Conservation (phyloP, 495 filamentous ascomycete species). For the Talaromyces adpressus region DNA sequence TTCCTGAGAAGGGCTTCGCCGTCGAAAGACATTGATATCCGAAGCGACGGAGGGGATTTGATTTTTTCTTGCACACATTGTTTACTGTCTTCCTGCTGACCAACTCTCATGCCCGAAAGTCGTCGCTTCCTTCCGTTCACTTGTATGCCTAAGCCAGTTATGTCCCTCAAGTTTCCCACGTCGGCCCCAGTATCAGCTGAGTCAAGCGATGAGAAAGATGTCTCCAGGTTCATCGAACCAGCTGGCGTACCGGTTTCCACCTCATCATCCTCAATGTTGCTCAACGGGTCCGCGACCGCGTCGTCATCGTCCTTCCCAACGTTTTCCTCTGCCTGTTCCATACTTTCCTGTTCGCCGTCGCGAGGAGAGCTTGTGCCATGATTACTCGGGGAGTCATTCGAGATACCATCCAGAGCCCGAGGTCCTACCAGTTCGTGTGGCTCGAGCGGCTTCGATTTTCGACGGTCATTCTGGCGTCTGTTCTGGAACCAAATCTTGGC, state of each 20-base stretch:
- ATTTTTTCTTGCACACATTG: conserved; percentile 7
- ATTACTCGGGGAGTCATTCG: conserved; percentile 43
- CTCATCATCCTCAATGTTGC: neutral
- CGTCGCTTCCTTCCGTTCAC: conserved; percentile 27
- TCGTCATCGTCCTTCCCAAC: neutral
- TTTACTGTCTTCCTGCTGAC: neutral
- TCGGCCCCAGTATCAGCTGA: neutral
- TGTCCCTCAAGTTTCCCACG: neutral
- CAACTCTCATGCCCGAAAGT: conserved; percentile 21
- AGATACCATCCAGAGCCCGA: conserved; percentile 10
- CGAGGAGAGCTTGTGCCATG: conserved; percentile 29
- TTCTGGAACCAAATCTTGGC: conserved; percentile 98
- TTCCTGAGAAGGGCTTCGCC: conserved; percentile 76
- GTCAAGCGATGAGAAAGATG: neutral
- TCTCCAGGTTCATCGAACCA: neutral
- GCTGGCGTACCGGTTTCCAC: neutral
- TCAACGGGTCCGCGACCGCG: neutral
- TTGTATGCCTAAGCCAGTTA: conserved; percentile 2
- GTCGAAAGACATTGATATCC: conserved; percentile 68
- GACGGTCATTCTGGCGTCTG: conserved; percentile 83
- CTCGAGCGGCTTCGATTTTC: conserved; percentile 81
- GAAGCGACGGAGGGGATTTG: conserved; percentile 39
- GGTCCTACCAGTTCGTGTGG: conserved; percentile 70
- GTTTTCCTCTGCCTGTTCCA: neutral
- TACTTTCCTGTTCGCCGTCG: neutral